A percentile compares a stretch with the other conserved stretches of the same genome.
Conservation (phyloP, 2,329 filamentous ascomycete species). For the Verticillium zaregamsianum region DNA sequence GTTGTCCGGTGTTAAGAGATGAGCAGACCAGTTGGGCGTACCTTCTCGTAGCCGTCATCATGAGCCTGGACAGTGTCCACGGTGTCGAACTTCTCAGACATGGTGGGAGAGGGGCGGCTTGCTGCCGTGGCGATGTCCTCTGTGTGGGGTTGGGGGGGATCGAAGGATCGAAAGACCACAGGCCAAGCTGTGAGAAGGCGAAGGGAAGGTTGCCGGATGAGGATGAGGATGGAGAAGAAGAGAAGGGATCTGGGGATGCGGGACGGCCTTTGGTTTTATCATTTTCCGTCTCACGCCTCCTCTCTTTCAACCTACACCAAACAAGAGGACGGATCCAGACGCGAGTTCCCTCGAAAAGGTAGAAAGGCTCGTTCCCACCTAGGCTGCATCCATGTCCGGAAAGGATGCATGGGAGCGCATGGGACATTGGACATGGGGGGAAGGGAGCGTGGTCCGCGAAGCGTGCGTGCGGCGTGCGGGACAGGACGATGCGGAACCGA, state of each 20-base stretch:
- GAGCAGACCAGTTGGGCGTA: neutral
- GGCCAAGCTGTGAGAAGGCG: neutral
- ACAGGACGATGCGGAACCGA: slow-evolving; percentile 8
- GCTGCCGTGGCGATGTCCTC: slow-evolving; percentile 7
- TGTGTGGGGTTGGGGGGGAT: slow-evolving; percentile 1
- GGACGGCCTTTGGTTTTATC: slow-evolving; percentile 13
- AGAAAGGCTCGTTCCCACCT: slow-evolving; percentile 1
- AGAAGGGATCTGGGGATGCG: slow-evolving; percentile 7
- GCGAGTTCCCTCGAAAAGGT: slow-evolving; percentile 1
- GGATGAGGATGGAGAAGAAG: slow-evolving; percentile 11
- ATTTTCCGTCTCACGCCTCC: slow-evolving; percentile 9
- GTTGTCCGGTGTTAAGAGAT: too few species aligned
- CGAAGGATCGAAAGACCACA: neutral
- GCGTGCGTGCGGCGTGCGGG: slow-evolving; percentile 1
- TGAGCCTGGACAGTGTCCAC: slow-evolving; percentile 10
- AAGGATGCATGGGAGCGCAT: slow-evolving; percentile 5
- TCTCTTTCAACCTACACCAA: neutral
- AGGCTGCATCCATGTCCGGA: neutral
- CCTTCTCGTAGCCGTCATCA: slow-evolving; percentile 12
- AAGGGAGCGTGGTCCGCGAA: neutral
- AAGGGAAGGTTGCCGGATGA: slow-evolving; percentile 2
- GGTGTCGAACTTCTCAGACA: slow-evolving; percentile 11
- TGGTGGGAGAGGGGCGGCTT: slow-evolving; percentile 3
- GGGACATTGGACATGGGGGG: neutral
- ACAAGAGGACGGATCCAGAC: neutral